These are phyloP conservation scores for Tulasnella sp. DNA, from an alignment of 768 basidiomycete species.

Conservation along the genomic window DNA sequence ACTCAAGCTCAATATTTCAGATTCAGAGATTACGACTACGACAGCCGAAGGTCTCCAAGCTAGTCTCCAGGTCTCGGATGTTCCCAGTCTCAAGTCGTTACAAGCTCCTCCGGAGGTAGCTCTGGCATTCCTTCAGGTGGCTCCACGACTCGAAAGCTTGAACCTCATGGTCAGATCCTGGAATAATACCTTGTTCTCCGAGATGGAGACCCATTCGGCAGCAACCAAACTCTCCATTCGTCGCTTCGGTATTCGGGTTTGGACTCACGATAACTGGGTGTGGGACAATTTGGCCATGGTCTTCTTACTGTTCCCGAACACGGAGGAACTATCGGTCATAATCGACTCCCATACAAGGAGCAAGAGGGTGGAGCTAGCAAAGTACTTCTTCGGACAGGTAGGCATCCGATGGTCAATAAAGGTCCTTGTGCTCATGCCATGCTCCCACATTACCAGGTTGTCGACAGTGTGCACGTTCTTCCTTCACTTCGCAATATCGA, in stretches of 20 bases:
- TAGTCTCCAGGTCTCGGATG: not conserved
- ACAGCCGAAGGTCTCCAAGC: not conserved
- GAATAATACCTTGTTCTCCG: not conserved
- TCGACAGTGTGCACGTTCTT: not conserved
- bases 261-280: not conserved
- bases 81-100: not conserved
- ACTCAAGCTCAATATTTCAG: too few relatives aligned
- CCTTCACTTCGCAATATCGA: not conserved
- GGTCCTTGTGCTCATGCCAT: too few relatives aligned
- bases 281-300: not conserved
- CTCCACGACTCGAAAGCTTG: not conserved
- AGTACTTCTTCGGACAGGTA: not conserved
- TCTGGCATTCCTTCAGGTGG: not conserved
- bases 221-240: not conserved
- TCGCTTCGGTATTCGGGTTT: not conserved
- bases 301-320: not conserved
- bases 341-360: not conserved
- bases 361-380: not conserved
- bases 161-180: not conserved
- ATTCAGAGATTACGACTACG: too few relatives aligned
- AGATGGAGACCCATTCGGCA: not conserved
- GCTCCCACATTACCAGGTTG: too few relatives aligned
- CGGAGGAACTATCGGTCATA: not conserved
- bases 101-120: not conserved
- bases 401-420: too few relatives aligned